Conservation (phyloP, 1,284 basidiomycete genomes). For the Leccinum colubrinum region DNA sequence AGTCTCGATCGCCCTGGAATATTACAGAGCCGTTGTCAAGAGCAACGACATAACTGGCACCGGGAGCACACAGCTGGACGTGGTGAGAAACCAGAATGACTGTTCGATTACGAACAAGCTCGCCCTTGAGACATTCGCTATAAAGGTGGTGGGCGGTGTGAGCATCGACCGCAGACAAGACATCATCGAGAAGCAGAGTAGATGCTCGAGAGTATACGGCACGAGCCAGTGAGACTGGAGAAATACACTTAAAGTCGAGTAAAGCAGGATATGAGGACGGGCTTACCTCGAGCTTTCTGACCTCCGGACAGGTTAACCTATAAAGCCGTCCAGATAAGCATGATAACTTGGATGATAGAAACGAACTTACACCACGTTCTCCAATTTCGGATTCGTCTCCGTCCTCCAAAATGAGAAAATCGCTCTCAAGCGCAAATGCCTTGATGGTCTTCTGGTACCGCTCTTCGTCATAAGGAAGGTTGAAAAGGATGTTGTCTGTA, state of each 20-base stretch:
- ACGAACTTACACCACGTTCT: conserved; percentile 66
- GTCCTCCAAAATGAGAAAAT: conserved; percentile 91
- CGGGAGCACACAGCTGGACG: conserved; percentile 73
- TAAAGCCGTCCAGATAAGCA: neutral
- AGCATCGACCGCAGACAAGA: conserved; percentile 79
- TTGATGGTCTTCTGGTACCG: conserved; percentile 52
- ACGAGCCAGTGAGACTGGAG: conserved; percentile 80
- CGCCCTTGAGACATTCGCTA: conserved; percentile 79
- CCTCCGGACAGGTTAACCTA: conserved; percentile 91
- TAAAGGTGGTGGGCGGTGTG: conserved; percentile 88
- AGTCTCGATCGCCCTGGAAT: conserved; percentile 67
- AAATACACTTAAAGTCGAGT: neutral
- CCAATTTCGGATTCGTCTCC: conserved; percentile 93
- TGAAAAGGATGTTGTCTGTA: conserved; percentile 90
- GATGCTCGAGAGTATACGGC: conserved; percentile 93
- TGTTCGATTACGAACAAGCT: conserved; percentile 78
- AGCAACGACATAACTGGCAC: conserved; percentile 72
- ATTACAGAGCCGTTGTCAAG: conserved; percentile 85
- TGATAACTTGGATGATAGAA: neutral
- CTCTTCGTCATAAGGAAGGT: conserved; percentile 74
- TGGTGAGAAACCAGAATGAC: conserved; percentile 90
- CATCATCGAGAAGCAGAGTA: conserved; percentile 86
- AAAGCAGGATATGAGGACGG: neutral
- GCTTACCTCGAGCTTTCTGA: conserved; percentile 86
- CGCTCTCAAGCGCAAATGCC: conserved; percentile 70